These are phyloP conservation scores for Penicillium coffeae DNA, from an alignment of 495 filamentous ascomycete species.

Conservation along the genomic window DNA sequence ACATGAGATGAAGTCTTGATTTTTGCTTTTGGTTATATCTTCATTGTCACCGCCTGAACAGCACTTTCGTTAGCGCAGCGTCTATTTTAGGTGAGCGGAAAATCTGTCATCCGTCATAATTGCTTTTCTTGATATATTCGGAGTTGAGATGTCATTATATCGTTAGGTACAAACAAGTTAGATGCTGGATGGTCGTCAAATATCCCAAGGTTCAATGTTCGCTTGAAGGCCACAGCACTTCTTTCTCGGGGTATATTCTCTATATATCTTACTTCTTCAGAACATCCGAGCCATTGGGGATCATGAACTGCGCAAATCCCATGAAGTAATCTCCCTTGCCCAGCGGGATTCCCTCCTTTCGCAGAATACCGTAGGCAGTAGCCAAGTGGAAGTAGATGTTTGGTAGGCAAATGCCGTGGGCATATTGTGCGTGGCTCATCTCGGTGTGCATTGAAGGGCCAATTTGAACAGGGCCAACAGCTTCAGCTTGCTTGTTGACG, in stretches of 20 bases:
- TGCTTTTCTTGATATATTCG: neutral
- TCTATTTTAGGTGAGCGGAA: neutral
- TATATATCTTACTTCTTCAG: neutral
- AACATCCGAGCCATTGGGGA: neutral
- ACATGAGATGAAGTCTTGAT: neutral
- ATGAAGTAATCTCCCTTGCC: constrained; percentile 42
- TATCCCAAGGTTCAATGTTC: too few relatives aligned
- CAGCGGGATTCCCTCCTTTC: constrained; percentile 52
- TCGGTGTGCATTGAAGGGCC: constrained; percentile 2
- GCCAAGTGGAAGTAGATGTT: constrained; percentile 59
- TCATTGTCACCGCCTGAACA: neutral
- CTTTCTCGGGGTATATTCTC: too few relatives aligned
- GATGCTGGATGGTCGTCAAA: too few relatives aligned
- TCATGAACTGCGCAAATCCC: constrained; percentile 18
- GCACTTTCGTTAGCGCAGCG: neutral
- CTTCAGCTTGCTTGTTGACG: constrained; percentile 24
- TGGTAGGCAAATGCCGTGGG: constrained; percentile 40
- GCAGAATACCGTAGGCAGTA: constrained; percentile 54
- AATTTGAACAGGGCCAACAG: constrained; percentile 10
- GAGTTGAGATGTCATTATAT: neutral
- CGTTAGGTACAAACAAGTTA: neutral
- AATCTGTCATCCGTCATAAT: neutral
- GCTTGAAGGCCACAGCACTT: too few relatives aligned
- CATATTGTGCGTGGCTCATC: constrained; percentile 27
- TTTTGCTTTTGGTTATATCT: neutral